Evolutionary conservation across 208 protist genomes (phyloP).

Genomic region (Polymyxa betae): DNA sequence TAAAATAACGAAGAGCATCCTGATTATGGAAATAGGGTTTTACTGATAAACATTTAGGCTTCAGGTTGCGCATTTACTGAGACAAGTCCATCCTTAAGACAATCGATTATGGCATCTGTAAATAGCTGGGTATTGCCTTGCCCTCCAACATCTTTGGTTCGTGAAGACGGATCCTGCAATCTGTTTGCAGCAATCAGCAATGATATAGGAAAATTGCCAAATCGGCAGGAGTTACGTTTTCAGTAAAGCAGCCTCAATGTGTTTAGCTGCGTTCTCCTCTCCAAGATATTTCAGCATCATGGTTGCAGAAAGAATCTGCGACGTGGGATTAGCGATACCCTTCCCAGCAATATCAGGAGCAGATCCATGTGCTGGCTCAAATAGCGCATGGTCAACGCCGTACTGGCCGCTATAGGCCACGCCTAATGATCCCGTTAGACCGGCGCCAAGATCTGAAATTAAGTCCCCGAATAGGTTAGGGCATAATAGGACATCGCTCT

Average conservation of each 20-base stretch:
- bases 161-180: neutral
- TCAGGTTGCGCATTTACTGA: too few species aligned
- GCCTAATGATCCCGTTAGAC: neutral
- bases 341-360: conserved; percentile 62
- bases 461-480: conserved; percentile 60
- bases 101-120: neutral
- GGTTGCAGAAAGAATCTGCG: neutral
- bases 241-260: neutral
- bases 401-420: conserved; percentile 32
- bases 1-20: too few species aligned
- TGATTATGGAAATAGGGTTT: too few species aligned
- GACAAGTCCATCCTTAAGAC: too few species aligned
- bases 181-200: neutral
- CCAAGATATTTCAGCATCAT: conserved; percentile 46
- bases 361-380: conserved; percentile 59
- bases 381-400: conserved; percentile 47
- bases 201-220: neutral
- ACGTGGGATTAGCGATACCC: conserved; percentile 1
- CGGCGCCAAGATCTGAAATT: conserved; percentile 56
- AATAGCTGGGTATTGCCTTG: neutral
- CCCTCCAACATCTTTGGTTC: neutral
- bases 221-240: too few species aligned
- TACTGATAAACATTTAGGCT: too few species aligned
- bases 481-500: conserved; percentile 49
- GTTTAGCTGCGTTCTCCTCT: neutral